Evolutionary conservation across 140 eudicot species (phyloP), one percentile per base, ranked within the genome.

Genomic region (Anethum foeniculum): DNA sequence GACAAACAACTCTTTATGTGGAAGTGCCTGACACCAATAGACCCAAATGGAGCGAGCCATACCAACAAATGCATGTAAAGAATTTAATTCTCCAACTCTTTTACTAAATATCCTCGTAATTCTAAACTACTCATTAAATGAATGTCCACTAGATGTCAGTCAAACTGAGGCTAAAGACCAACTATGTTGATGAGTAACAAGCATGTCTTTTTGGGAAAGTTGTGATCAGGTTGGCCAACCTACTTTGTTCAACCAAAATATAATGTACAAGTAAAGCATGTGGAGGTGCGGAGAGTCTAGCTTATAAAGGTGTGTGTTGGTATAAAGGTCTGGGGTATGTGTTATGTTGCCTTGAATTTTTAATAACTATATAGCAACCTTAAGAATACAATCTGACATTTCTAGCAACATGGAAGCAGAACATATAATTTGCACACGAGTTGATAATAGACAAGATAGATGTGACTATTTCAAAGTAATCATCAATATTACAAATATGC

Each of bases 181-280:
- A 30, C 44, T 68, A 32, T 15, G 12, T 16, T 28, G 43, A 32
- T 18, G n/a, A 67, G 11, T 67, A 67, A 67, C 23, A 10, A 30
- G n/a, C 8, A 67, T 30, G 74, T 30, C 43, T 62, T 62, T 2
- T 3, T 25, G 25, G 11, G 28, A 12, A 62, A 62, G 34, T 25
- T 67, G 74, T 67, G n/a, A 4, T 32, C 74, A 67, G 74, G 74
- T 5, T 67, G 74, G 44, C 74, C 43, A 67, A 67, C 74, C 32
- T 30, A 14, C 39, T 21, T 67, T 32, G 3, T 67, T 13, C n/a
- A 30, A 67, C 43, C n/a, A 0, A 67, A 30, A 68, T 34, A 14
- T 68, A 68, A 68, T 68, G 23, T 30, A 65, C 21, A 11, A 65
- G 73, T 1, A 65, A 30, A 12, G 38, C 73, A 28, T 21, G 9